phyloP scores from a whole-genome alignment of 2,329 filamentous ascomycete genomes.

The Ophiostoma tasmaniense region DNA sequence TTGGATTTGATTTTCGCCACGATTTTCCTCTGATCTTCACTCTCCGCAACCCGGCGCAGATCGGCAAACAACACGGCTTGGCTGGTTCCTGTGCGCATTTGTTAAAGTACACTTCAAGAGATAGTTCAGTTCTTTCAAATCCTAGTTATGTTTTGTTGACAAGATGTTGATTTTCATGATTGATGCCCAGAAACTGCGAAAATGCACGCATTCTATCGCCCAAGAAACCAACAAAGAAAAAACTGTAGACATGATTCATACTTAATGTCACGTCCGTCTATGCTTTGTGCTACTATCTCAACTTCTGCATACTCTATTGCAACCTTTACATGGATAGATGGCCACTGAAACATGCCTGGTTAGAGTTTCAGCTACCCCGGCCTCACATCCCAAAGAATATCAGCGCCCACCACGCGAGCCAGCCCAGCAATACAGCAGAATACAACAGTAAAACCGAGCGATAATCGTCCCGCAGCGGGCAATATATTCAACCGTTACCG shows the following conservation, averaged over 20 bases:
- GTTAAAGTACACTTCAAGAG: neutral
- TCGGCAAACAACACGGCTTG: neutral
- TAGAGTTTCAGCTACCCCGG: neutral
- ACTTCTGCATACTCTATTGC: neutral
- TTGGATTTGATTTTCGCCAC: neutral
- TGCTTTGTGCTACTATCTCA: neutral
- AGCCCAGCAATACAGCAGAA: neutral
- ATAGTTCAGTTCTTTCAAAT: neutral
- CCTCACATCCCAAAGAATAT: neutral
- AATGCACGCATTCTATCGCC: neutral
- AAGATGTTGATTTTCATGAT: neutral
- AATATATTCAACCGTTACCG: neutral
- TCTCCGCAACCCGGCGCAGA: neutral
- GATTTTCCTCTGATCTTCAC: neutral
- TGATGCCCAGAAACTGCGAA: neutral
- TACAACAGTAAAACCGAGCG: neutral
- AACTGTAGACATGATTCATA: neutral
- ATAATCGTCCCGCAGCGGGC: neutral
- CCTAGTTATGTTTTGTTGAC: neutral
- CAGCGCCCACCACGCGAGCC: neutral
- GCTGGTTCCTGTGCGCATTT: neutral
- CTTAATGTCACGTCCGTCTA: neutral
- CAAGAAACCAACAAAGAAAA: neutral
- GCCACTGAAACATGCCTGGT: neutral
- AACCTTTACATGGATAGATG: neutral